Evolutionary conservation across 2,329 filamentous ascomycete species (phyloP).

Genomic region (Ilyonectria destructans): DNA sequence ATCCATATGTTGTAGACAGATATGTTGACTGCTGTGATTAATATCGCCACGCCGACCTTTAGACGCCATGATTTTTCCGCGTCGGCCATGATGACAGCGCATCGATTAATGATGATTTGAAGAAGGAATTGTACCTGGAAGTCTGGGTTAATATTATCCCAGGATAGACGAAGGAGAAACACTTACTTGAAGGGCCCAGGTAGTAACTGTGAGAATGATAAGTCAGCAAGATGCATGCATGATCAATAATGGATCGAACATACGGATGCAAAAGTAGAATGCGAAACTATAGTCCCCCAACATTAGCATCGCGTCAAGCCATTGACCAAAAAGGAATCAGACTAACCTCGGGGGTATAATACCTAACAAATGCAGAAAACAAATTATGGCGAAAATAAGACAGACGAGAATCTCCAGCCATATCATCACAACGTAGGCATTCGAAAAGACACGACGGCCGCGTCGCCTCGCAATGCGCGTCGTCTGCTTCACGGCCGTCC

Average conservation of each 20-base stretch:
- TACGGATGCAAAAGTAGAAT: slow-evolving; percentile 50
- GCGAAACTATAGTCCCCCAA: slow-evolving; percentile 39
- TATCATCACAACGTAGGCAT: slow-evolving; percentile 64
- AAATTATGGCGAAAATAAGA: slow-evolving; percentile 59
- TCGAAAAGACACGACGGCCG: slow-evolving; percentile 52
- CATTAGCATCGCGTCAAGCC: neutral
- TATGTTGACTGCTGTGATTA: slow-evolving; percentile 49
- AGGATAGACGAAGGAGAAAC: neutral
- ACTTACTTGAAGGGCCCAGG: slow-evolving; percentile 48
- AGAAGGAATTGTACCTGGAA: slow-evolving; percentile 44
- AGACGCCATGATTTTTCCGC: slow-evolving; percentile 37
- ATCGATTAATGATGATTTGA: slow-evolving; percentile 50
- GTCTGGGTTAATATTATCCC: neutral
- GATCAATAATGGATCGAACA: slow-evolving; percentile 8
- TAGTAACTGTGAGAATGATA: slow-evolving; percentile 38
- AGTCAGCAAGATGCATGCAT: slow-evolving; percentile 5
- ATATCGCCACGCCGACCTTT: slow-evolving; percentile 38
- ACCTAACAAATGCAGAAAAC: slow-evolving; percentile 44
- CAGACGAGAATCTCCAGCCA: slow-evolving; percentile 64
- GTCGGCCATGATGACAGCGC: slow-evolving; percentile 44
- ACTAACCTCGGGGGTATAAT: slow-evolving; percentile 48
- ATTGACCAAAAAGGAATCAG: too few species aligned
- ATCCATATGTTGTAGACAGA: slow-evolving; percentile 49
- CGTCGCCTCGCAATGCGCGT: slow-evolving; percentile 54
- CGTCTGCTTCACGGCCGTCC: slow-evolving; percentile 56